Percentiles rank a stretch among this genome's conserved stretches.
phyloP scores from a whole-genome alignment of 1,284 basidiomycete species.

The Trichosporon ovoides region DNA sequence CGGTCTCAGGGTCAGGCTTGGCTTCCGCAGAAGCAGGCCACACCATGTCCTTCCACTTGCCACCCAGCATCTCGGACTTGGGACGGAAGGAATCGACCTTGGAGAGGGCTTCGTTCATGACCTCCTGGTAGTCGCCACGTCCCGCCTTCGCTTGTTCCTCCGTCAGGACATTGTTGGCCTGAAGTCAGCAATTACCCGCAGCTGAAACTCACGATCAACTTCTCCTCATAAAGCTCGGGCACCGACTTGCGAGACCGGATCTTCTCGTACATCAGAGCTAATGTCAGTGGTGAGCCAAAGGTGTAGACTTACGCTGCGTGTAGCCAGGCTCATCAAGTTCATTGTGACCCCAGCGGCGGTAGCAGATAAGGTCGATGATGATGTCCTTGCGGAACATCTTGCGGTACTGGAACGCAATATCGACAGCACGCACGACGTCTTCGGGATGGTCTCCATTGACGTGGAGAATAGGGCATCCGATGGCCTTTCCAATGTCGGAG shows the following conservation, averaged over 20 bases:
- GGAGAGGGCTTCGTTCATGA: conserved; percentile 60
- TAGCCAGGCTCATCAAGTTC: conserved; percentile 86
- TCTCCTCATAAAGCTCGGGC: conserved; percentile 72
- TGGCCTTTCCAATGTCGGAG: conserved; percentile 83
- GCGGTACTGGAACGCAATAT: conserved; percentile 74
- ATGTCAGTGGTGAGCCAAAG: conserved; percentile 3
- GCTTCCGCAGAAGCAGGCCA: conserved; percentile 64
- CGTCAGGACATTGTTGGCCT: conserved; percentile 59
- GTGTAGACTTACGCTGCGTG: conserved; percentile 58
- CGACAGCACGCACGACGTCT: conserved; percentile 73
- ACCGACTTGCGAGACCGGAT: conserved; percentile 70
- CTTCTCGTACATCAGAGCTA: conserved; percentile 74
- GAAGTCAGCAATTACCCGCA: not conserved
- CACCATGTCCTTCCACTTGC: conserved; percentile 62
- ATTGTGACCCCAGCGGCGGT: conserved; percentile 77
- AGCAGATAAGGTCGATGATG: conserved; percentile 80
- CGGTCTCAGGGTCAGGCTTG: conserved; percentile 60
- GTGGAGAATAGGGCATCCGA: conserved; percentile 80
- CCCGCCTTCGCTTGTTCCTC: conserved; percentile 53
- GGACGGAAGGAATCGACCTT: conserved; percentile 55
- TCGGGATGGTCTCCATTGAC: conserved; percentile 88
- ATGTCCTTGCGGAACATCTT: conserved; percentile 81
- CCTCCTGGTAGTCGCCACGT: conserved; percentile 57
- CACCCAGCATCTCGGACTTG: conserved; percentile 56
- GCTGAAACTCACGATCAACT: conserved; percentile 57